Evolutionary conservation across 345 rosid genomes (phyloP).

Genomic region (Chamaenerion angustifolium): DNA sequence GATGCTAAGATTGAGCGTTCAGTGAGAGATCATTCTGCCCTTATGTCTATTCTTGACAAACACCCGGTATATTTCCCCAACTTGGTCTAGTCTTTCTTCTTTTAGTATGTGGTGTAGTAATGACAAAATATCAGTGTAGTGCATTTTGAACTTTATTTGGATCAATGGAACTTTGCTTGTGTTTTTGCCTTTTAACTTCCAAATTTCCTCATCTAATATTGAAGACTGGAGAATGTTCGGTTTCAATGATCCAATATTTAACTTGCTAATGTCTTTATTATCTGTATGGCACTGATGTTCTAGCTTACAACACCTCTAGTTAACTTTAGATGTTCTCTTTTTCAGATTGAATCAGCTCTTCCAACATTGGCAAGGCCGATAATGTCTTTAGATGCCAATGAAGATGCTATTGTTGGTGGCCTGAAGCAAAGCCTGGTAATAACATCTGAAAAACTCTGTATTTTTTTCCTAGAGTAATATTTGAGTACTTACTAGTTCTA

Average conservation of each 20-base stretch:
- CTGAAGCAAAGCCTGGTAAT: constrained; percentile 89
- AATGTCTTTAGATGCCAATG: constrained; percentile 91
- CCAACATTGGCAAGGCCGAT: constrained; percentile 86
- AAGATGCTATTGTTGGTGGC: constrained; percentile 88
- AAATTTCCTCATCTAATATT: too few species aligned
- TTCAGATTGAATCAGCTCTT: constrained; percentile 85
- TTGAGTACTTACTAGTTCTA: background rate
- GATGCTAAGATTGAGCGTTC: constrained; percentile 91
- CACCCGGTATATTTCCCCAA: constrained; percentile 44
- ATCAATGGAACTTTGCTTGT: too few species aligned
- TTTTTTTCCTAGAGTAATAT: background rate
- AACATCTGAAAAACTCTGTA: constrained; percentile 5
- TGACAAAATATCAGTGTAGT: too few species aligned
- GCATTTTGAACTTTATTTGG: too few species aligned
- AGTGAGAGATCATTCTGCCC: constrained; percentile 62
- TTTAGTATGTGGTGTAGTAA: background rate
- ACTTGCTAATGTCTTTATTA: background rate
- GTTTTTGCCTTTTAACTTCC: too few species aligned
- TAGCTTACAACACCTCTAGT: too few species aligned
- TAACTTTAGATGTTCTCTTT: background rate
- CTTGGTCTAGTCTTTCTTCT: background rate
- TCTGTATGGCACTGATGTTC: too few species aligned
- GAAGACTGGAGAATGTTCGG: too few species aligned
- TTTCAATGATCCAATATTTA: background rate
- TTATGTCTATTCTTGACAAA: constrained; percentile 84